Conservation (phyloP, 2,329 filamentous ascomycete genomes). For the Madurella fahalii region DNA sequence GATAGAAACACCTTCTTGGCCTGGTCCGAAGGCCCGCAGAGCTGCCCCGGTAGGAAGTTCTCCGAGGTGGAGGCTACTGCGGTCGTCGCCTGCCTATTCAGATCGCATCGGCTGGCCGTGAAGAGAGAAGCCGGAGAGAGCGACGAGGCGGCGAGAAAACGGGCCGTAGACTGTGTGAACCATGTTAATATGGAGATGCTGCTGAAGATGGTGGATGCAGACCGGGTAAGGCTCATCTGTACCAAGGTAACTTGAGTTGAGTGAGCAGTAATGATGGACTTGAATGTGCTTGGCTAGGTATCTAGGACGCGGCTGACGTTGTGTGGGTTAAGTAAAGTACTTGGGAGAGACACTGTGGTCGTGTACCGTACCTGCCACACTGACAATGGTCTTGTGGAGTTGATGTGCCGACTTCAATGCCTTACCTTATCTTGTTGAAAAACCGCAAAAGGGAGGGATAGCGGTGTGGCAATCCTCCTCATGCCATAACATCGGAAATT, state of each 20-base stretch:
- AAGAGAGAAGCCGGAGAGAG: slow-evolving; percentile 13
- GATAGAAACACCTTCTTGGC: slow-evolving; percentile 18
- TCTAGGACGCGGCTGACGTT: no score
- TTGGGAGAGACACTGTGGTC: no score
- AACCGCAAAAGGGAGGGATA: no score
- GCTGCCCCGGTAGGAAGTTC: slow-evolving; percentile 25
- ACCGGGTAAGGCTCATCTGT: slow-evolving; percentile 18
- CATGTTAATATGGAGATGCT: slow-evolving; percentile 24
- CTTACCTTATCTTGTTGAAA: no score
- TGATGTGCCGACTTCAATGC: no score
- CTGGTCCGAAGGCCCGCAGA: slow-evolving; percentile 24
- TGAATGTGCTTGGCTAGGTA: no score
- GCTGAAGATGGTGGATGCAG: slow-evolving; percentile 21
- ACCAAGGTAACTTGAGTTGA: not conserved
- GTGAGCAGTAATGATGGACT: not conserved
- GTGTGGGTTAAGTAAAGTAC: no score
- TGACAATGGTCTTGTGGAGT: no score
- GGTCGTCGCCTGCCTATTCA: slow-evolving; percentile 21
- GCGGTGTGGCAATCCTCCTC: no score
- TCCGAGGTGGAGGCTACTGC: slow-evolving; percentile 23
- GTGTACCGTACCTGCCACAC: no score
- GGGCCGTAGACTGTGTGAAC: slow-evolving; percentile 16
- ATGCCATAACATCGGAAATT: no score
- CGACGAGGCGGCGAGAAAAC: slow-evolving; percentile 5
- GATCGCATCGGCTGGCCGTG: slow-evolving; percentile 10